Base-by-base conservation (phyloP, 345 rosid species). In the Sisymbrium altissimum region DNA sequence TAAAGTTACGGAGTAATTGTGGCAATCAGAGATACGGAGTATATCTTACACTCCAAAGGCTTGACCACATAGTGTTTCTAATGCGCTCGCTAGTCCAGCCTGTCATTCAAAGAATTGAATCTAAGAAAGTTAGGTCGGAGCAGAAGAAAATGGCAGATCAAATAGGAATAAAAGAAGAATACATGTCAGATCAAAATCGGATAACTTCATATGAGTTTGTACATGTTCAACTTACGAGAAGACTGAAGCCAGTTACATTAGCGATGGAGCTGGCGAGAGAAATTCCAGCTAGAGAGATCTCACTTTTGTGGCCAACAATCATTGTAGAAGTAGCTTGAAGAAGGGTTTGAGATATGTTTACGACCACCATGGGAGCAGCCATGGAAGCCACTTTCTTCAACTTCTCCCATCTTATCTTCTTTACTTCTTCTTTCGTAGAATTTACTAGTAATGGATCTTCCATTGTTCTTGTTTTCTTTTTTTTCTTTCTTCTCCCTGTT, bases 1-100 rank as follows among this genome's bases (percentile, higher is more conserved):
- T n/a, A n/a, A n/a, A n/a, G n/a, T n/a, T n/a, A n/a, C n/a, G n/a
- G n/a, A n/a, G n/a, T n/a, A n/a, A n/a, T n/a, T n/a, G n/a, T n/a
- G n/a, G n/a, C n/a, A n/a, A n/a, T n/a, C n/a, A n/a, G n/a, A n/a
- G n/a, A n/a, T n/a, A n/a, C n/a, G n/a, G n/a, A n/a, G n/a, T n/a
- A n/a, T n/a, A n/a, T n/a, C n/a, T n/a, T n/a, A n/a, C n/a, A n/a
- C n/a, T n/a, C n/a, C n/a, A n/a, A 77, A 85, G 3, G 89, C 87
- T 84, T 89, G 94, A 8, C 96, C 94, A 56, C 86, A 80, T 54
- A 88, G 72, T 12, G 96, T 92, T 70, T 92, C 96, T 71, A 89
- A 57, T 58, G 90, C 89, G 61, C 89, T 64, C 5, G 94, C 68
- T 82, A 89, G 83, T 32, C 96, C 93, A 43, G 41, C 45, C 78